These are phyloP conservation scores for Dactylonectria macrodidyma DNA, from an alignment of 2,329 filamentous ascomycete genomes.

Conservation along the genomic window DNA sequence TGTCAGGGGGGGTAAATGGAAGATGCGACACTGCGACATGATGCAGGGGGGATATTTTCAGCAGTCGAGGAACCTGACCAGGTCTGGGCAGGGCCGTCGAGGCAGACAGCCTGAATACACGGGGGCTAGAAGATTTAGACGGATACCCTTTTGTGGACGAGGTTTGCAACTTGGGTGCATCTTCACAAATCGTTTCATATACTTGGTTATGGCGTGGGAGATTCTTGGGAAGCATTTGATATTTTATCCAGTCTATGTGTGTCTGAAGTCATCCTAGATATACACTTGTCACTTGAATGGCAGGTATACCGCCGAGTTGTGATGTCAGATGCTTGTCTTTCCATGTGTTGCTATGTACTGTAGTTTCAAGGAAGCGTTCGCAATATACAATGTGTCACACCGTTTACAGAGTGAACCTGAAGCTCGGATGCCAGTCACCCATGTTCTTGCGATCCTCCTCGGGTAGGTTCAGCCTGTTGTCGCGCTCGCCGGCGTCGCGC, in stretches of 20 bases:
- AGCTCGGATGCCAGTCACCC: constrained; percentile 56
- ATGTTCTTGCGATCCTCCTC: constrained; percentile 52
- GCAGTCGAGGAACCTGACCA: background rate
- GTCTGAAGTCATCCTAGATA: background rate
- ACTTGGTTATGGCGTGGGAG: too few relatives aligned
- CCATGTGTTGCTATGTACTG: constrained; percentile 4
- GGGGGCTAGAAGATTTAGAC: too few relatives aligned
- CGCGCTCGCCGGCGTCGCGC: constrained; percentile 50
- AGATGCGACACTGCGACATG: constrained; percentile 23
- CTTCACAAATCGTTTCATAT: too few relatives aligned
- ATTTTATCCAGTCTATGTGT: background rate
- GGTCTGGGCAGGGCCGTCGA: background rate
- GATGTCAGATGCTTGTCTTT: background rate
- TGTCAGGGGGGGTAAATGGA: constrained; percentile 4
- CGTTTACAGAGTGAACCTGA: constrained; percentile 55
- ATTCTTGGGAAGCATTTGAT: too few relatives aligned
- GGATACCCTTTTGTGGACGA: too few relatives aligned
- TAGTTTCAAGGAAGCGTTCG: background rate
- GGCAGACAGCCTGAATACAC: background rate
- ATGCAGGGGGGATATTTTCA: background rate
- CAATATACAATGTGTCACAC: constrained; percentile 49
- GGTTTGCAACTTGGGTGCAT: too few relatives aligned
- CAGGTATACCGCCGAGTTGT: background rate
- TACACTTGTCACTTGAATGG: background rate
- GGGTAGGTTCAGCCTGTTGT: constrained; percentile 47